A percentile compares a stretch with the other conserved stretches of the same genome.
phyloP scores from a whole-genome alignment of 768 basidiomycete genomes.

The Tylopilus subfusipes region DNA sequence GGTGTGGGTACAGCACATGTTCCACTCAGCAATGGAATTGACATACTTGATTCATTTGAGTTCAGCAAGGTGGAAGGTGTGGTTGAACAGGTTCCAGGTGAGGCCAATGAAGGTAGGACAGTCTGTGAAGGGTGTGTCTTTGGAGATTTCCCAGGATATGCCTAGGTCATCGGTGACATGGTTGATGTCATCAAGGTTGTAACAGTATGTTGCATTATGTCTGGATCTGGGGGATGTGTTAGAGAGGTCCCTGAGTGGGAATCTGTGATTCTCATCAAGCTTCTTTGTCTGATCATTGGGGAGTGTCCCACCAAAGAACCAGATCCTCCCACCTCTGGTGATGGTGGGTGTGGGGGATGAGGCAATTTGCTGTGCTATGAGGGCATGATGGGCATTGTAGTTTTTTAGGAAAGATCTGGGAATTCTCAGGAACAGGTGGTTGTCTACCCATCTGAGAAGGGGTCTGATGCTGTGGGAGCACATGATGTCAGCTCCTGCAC shows the following conservation, averaged over 20 bases:
- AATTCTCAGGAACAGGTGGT: slow-evolving; percentile 12
- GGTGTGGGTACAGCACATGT: background rate
- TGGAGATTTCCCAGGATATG: slow-evolving; percentile 10
- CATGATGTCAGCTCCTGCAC: slow-evolving; percentile 20
- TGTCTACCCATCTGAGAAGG: slow-evolving; percentile 27
- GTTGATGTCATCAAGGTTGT: slow-evolving; percentile 3
- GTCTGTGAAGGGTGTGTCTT: slow-evolving; percentile 12
- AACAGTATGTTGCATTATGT: background rate
- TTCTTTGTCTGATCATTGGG: too few species aligned
- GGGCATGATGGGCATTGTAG: too few species aligned
- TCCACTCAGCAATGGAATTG: background rate
- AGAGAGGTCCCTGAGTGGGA: background rate
- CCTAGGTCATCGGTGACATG: background rate
- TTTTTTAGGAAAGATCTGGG: too few species aligned
- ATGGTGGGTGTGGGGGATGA: too few species aligned
- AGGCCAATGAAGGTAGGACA: slow-evolving; percentile 26
- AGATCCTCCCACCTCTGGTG: too few species aligned
- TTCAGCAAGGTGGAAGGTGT: background rate
- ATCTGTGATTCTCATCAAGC: background rate
- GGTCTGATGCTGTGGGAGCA: slow-evolving; percentile 18
- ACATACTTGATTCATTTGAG: background rate
- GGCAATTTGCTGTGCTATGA: too few species aligned
- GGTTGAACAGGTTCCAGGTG: slow-evolving; percentile 30
- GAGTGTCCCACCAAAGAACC: too few species aligned
- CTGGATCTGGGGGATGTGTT: too few species aligned